Conservation (phyloP, 495 filamentous ascomycete species). For the Penicillium roqueforti region DNA sequence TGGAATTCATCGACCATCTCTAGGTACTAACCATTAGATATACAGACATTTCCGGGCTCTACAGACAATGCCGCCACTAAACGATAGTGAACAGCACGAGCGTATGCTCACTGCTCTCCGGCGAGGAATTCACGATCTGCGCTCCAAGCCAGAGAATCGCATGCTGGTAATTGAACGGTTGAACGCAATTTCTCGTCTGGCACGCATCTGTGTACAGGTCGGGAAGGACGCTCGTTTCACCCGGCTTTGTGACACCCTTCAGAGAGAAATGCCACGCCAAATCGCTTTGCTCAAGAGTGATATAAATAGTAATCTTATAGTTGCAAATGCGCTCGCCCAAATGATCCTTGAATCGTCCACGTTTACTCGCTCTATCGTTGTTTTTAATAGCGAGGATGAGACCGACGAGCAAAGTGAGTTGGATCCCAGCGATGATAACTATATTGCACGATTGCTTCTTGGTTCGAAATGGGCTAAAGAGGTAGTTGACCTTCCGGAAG, state of each 20-base stretch:
- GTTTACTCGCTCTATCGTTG: background rate
- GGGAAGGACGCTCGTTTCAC: background rate
- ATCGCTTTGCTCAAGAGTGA: background rate
- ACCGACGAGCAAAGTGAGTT: background rate
- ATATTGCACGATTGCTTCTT: background rate
- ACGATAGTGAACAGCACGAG: background rate
- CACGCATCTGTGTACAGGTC: background rate
- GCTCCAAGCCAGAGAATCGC: background rate
- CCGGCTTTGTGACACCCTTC: background rate
- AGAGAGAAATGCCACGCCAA: background rate
- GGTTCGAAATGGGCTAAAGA: background rate
- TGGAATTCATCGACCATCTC: background rate
- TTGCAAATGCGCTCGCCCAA: background rate
- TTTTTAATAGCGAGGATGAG: background rate
- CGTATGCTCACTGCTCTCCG: background rate
- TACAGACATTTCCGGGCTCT: background rate
- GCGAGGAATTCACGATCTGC: background rate
- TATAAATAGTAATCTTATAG: background rate
- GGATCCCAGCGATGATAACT: background rate
- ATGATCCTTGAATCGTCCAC: background rate
- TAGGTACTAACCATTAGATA: background rate
- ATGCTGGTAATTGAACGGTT: background rate
- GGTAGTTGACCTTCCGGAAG: background rate
- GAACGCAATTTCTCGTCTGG: background rate
- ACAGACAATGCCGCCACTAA: background rate